These are phyloP conservation scores for Candolleomyces aberdarensis DNA, from an alignment of 768 basidiomycete genomes.

Conservation along the genomic window DNA sequence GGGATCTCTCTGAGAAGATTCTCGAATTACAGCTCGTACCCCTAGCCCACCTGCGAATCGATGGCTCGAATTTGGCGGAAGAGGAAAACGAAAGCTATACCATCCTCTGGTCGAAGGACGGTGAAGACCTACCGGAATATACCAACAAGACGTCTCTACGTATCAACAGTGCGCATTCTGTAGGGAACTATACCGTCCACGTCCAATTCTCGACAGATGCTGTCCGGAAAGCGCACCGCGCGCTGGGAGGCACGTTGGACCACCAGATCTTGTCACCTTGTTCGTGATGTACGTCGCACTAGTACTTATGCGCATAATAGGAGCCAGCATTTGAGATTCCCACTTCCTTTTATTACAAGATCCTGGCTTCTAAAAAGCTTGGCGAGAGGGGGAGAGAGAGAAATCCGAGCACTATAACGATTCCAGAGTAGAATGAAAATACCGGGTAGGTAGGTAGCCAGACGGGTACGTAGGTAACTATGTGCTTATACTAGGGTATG, in stretches of 20 bases:
- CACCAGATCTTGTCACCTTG: conserved; percentile 20
- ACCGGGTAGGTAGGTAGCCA: neutral
- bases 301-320: neutral
- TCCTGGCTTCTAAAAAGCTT: neutral
- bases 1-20: conserved; percentile 22
- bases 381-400: neutral
- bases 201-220: conserved; percentile 56
- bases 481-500: neutral
- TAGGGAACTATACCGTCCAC: conserved; percentile 42
- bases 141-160: conserved; percentile 51
- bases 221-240: conserved; percentile 44
- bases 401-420: neutral
- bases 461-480: neutral
- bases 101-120: conserved; percentile 56
- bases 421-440: too few relatives aligned
- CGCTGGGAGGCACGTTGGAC: conserved; percentile 18
- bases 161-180: conserved; percentile 28
- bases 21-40: conserved; percentile 55
- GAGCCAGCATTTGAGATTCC: too few relatives aligned
- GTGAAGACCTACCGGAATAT: conserved; percentile 37
- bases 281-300: neutral
- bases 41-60: conserved; percentile 51
- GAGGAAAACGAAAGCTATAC: conserved; percentile 40
- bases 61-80: neutral
- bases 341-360: neutral